Evolutionary conservation across 805 yeast species (phyloP).

Genomic region (Yamadazyma akitaensis): DNA sequence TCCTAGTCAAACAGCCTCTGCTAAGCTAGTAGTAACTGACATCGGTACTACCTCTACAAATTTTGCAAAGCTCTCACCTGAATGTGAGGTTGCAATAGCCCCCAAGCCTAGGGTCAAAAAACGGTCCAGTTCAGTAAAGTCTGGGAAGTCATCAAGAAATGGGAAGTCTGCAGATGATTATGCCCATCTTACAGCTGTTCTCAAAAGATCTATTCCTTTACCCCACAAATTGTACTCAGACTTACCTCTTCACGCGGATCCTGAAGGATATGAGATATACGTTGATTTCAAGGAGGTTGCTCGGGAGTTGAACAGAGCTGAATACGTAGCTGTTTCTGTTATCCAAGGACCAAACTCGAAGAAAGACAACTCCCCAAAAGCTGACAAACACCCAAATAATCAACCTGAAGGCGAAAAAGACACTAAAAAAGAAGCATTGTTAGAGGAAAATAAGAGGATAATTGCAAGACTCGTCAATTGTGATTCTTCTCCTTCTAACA

Average conservation of each 20-base stretch:
- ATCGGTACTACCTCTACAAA: slow-evolving; percentile 40
- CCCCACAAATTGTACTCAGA: slow-evolving; percentile 45
- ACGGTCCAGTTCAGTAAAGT: slow-evolving; percentile 23
- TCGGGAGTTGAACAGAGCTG: slow-evolving; percentile 31
- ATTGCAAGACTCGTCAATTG: slow-evolving; percentile 50
- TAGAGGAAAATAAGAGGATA: slow-evolving; percentile 39
- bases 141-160: slow-evolving; percentile 19
- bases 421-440: slow-evolving; percentile 11
- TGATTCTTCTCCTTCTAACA: slow-evolving; percentile 27
- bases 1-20: slow-evolving; percentile 58
- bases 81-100: slow-evolving; percentile 71
- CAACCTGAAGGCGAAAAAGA: slow-evolving; percentile 1
- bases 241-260: slow-evolving; percentile 15
- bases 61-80: slow-evolving; percentile 56
- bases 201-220: slow-evolving; percentile 53
- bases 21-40: slow-evolving; percentile 50
- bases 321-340: slow-evolving; percentile 50
- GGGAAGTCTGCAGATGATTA: slow-evolving; percentile 23
- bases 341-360: slow-evolving; percentile 48
- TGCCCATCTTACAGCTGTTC: slow-evolving; percentile 29
- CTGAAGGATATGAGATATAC: slow-evolving; percentile 40
- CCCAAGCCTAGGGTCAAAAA: slow-evolving; percentile 46
- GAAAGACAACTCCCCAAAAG: slow-evolving; percentile 14
- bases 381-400: slow-evolving; percentile 2
- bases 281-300: slow-evolving; percentile 40